These are phyloP conservation scores for Peniophora sp. DNA, from an alignment of 1,284 basidiomycete species.

Conservation along the genomic window DNA sequence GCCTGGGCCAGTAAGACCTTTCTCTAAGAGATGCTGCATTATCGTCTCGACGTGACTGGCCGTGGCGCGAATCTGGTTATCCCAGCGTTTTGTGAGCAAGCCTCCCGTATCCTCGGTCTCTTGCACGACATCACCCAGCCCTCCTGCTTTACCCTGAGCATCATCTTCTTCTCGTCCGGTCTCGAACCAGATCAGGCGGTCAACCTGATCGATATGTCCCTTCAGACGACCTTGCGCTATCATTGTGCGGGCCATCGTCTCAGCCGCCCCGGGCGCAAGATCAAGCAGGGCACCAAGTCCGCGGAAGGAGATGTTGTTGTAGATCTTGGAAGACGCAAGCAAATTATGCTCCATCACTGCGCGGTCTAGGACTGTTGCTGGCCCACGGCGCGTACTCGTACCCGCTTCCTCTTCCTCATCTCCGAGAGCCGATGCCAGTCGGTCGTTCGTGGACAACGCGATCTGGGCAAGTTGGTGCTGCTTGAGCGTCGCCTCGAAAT, in stretches of 20 bases:
- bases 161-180: slow-evolving; percentile 75
- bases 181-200: slow-evolving; percentile 88
- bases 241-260: slow-evolving; percentile 93
- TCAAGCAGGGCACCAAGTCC: slow-evolving; percentile 83
- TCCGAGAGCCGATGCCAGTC: slow-evolving; percentile 56
- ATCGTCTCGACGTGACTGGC: slow-evolving; percentile 81
- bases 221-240: slow-evolving; percentile 90
- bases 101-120: slow-evolving; percentile 82
- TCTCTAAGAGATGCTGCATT: slow-evolving; percentile 68
- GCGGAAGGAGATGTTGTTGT: slow-evolving; percentile 89
- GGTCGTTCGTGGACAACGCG: slow-evolving; percentile 71
- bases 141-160: slow-evolving; percentile 87
- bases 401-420: slow-evolving; percentile 50
- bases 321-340: slow-evolving; percentile 89
- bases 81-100: slow-evolving; percentile 87
- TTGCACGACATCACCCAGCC: slow-evolving; percentile 79
- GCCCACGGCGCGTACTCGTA: slow-evolving; percentile 76
- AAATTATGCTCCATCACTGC: slow-evolving; percentile 99
- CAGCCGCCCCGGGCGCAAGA: slow-evolving; percentile 80
- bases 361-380: slow-evolving; percentile 92
- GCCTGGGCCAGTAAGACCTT: slow-evolving; percentile 45
- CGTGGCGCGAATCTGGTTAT: slow-evolving; percentile 79
- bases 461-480: slow-evolving; percentile 92
- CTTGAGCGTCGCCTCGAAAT: slow-evolving; percentile 83
- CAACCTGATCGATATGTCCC: slow-evolving; percentile 91